phyloP scores from a whole-genome alignment of 2,329 filamentous ascomycete genomes.

The Sporothrix inflata region DNA sequence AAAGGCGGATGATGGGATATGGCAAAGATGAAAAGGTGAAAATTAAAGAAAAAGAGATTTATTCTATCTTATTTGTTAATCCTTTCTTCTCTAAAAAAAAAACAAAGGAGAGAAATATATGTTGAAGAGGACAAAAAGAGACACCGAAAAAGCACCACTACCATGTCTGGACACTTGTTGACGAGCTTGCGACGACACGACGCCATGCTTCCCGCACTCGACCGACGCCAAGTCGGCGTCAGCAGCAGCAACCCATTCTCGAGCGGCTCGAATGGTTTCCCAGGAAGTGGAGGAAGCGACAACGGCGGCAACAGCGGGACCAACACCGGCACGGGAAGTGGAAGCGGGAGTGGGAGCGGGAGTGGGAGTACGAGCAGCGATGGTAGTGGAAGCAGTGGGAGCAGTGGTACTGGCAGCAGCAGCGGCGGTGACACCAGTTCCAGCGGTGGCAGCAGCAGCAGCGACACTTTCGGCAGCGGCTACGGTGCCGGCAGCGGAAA shows the following conservation, averaged over 20 bases:
- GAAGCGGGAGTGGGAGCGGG: not conserved
- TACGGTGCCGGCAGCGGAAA: not conserved
- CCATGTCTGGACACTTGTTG: not conserved
- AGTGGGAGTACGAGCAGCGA: not conserved
- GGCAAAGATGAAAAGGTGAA: not conserved
- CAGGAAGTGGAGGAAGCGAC: not conserved
- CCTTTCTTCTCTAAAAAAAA: not conserved
- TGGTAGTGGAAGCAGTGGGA: not conserved
- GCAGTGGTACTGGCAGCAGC: not conserved
- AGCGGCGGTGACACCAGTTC: not conserved
- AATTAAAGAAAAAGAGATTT: no score
- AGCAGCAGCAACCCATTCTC: slow-evolving; percentile 20
- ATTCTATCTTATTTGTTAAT: not conserved
- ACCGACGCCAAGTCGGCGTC: not conserved
- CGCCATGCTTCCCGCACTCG: not conserved
- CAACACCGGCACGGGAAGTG: not conserved
- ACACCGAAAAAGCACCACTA: not conserved
- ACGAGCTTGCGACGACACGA: not conserved
- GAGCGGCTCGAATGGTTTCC: not conserved
- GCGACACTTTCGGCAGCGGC: not conserved
- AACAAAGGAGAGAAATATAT: not conserved
- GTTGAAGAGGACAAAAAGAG: not conserved
- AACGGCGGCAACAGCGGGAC: not conserved
- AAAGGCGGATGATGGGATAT: not conserved
- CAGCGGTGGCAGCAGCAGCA: not conserved